Conservation (phyloP, 352 stramenopile genomes). For the Phytophthora lateralis region DNA sequence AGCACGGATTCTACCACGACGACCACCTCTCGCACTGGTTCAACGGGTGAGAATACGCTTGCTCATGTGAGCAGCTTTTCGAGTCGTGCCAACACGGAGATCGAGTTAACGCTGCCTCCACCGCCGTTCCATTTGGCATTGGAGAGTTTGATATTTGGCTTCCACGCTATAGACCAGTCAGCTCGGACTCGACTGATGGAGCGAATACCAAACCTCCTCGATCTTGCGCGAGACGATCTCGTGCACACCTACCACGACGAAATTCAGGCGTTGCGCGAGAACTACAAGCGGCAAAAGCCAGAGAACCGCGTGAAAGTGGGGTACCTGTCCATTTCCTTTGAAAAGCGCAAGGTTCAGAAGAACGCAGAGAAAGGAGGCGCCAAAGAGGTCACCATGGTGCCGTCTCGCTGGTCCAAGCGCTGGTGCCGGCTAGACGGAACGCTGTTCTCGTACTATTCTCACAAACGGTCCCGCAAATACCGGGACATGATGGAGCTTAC, state of each 20-base stretch:
- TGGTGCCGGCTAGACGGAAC: slow-evolving; percentile 83
- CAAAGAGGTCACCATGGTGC: slow-evolving; percentile 61
- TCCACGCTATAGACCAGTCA: slow-evolving; percentile 60
- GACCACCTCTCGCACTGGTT: slow-evolving; percentile 15
- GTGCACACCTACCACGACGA: slow-evolving; percentile 88
- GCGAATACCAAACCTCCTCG: slow-evolving; percentile 65
- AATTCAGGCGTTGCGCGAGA: slow-evolving; percentile 80
- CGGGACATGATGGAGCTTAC: slow-evolving; percentile 79
- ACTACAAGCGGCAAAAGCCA: slow-evolving; percentile 82
- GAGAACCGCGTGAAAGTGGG: slow-evolving; percentile 84
- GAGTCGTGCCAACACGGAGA: slow-evolving; percentile 10
- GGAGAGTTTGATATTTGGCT: slow-evolving; percentile 80
- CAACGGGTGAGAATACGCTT: slow-evolving; percentile 16
- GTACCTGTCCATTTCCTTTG: slow-evolving; percentile 77
- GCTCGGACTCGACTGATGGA: slow-evolving; percentile 73
- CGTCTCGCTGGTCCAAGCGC: slow-evolving; percentile 82
- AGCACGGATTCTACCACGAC: slow-evolving; percentile 19
- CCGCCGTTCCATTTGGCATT: slow-evolving; percentile 62
- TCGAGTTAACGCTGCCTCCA: slow-evolving; percentile 40
- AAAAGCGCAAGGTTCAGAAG: slow-evolving; percentile 68
- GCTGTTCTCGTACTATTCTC: slow-evolving; percentile 80
- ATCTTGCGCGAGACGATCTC: slow-evolving; percentile 77
- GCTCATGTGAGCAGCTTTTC: slow-evolving; percentile 10
- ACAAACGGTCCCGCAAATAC: slow-evolving; percentile 78
- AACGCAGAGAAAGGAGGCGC: slow-evolving; percentile 46